Evolutionary conservation across 179 eudicot genomes (phyloP), one percentile per base, ranked within the genome.

Genomic region (Vitellaria paradoxa): DNA sequence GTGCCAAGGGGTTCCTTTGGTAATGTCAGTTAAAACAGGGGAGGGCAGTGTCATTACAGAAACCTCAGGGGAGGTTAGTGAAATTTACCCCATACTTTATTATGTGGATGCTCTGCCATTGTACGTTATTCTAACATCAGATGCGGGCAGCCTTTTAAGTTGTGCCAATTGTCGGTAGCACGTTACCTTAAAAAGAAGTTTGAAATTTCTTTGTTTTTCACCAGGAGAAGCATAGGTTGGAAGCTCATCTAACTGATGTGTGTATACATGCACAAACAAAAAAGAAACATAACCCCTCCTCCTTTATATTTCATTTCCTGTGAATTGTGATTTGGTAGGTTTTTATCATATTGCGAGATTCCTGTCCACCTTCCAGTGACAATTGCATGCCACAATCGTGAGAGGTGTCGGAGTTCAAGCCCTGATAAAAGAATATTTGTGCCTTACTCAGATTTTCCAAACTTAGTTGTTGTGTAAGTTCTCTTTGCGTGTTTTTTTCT

Each of bases 391-490:
- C 98, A 94, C 80, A 87, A 86, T 77, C 81, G 89, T 70, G 96
- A 86, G 77, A 88, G 85, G 85, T 91, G 98, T 84, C 92, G 98
- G 97, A 89, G 94, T 86, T 81, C 83, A 47, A 80, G 83, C 83
- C 87, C 81, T 63, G 87, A 85, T 74, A 82, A 88, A 76, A 89
- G 98, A 83, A 82, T 78, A 18, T 82, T 91, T 59, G 84, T 77
- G 80, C 97, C 97, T 26, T 81, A 77, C 77, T 81, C 89, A 50
- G 91, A 92, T 73, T 94, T 85, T 76, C 97, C 96, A 63, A 87
- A 94, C 77, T 82, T 94, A 75, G 86, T 85, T 73, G 86, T 86
- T 52, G 93, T 94, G 98, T 94, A 90, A 90, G 97, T 88, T 82
- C 40, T 70, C 50, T 61, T 74, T 64, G 45, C 42, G 24, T 37